Evolutionary conservation across 345 rosid genomes (phyloP).

Genomic region (Syzygium jambos): DNA sequence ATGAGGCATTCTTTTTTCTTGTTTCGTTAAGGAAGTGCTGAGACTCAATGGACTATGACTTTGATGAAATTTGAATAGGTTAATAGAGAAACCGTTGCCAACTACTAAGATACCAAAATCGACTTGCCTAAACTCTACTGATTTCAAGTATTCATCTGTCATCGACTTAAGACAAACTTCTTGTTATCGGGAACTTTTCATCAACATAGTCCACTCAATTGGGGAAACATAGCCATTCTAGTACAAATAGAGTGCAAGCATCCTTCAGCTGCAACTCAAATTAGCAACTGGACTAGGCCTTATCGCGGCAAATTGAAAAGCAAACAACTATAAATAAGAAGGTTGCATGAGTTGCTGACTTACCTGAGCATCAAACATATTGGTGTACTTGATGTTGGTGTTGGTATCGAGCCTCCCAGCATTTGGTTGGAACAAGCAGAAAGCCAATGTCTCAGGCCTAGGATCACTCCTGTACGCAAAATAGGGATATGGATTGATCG

Average conservation of each 20-base stretch:
- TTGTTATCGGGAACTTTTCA: background rate
- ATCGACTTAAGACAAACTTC: background rate
- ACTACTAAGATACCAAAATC: background rate
- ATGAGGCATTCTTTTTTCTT: background rate
- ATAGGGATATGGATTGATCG: slow-evolving; percentile 78
- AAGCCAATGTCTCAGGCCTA: slow-evolving; percentile 70
- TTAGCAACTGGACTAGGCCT: background rate
- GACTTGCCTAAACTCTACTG: background rate
- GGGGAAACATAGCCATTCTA: background rate
- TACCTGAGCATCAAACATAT: slow-evolving; percentile 99
- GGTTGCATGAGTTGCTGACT: background rate
- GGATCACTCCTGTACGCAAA: slow-evolving; percentile 72
- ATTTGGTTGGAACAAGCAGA: slow-evolving; percentile 75
- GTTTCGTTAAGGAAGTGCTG: background rate
- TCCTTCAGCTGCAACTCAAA: background rate
- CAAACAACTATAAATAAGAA: background rate
- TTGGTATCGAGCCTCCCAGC: slow-evolving; percentile 59
- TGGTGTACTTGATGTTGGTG: slow-evolving; percentile 73
- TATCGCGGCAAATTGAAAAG: background rate
- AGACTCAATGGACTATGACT: background rate
- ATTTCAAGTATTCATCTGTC: background rate
- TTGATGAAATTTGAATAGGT: background rate
- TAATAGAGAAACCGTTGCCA: background rate
- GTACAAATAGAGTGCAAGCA: background rate
- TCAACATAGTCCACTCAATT: background rate